Evolutionary conservation across 2,329 filamentous ascomycete species (phyloP), one percentile per base, ranked within the genome.

Genomic region (Fusarium praegraminearum): DNA sequence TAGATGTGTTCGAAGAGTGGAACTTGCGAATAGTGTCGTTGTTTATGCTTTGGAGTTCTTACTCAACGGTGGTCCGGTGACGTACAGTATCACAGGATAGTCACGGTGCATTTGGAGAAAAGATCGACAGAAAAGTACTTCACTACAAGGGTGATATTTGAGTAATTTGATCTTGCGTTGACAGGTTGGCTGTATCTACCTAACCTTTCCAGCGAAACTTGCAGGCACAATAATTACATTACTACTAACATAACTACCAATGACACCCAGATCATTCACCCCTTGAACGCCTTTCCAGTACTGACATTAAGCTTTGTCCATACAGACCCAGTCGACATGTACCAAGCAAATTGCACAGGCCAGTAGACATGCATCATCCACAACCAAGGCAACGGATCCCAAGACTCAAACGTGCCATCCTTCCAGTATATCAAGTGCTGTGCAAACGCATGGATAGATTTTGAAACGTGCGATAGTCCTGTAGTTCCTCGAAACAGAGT

Each of bases 281-380:
- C 65, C 13, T 52, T 57, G 12, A 80, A 80, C 2, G 74, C 70
- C 62, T 80, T 80, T 13, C 78, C 78, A 1, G 90, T 92, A 72
- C 89, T 91, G 5, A 92, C 88, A 77, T 93, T 92, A 38, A 91
- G 76, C 64, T 89, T 82, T 65, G 85, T 89, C 90, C 90, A 93
- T 0, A 62, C 24, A 59, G 80, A 81, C 2, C 86, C 83, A 6
- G 75, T 72, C 76, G 76, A 58, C 86, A 79, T 51, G 78, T 81
- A 57, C 73, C 64, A 74, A 8, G 83, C 47, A 71, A 92, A 89
- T 62, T 78, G 80, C 24, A 80, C 58, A 0, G 87, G 87, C 82
- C 84, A 87, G 69, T 86, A 88, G 5, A 87, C 77, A 68, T 88
- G 86, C 62, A 86, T 86, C 52, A 89, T 76, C 80, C 84, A 84